phyloP scores from a whole-genome alignment of 371 early-diverging fungal species.

The Rhizopus microsporus region DNA sequence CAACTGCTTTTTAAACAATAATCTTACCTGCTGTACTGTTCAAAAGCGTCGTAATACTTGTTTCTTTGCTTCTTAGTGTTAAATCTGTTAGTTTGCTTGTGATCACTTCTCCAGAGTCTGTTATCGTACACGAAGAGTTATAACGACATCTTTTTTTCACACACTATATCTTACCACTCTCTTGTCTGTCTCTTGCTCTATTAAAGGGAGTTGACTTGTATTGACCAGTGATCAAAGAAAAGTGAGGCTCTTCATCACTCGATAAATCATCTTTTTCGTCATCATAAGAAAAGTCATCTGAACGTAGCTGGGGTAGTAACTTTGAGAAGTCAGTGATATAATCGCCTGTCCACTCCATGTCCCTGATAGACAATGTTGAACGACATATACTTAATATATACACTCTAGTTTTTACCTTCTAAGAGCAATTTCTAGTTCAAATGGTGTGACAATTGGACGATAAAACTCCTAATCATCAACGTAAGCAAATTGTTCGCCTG shows the following conservation, averaged over 20 bases:
- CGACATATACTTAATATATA: background rate
- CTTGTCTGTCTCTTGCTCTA: constrained; percentile 24
- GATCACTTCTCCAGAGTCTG: constrained; percentile 25
- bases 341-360: constrained; percentile 76
- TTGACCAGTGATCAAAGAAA: constrained; percentile 87
- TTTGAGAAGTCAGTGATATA: constrained; percentile 75
- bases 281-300: constrained; percentile 46
- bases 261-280: constrained; percentile 45
- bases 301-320: constrained; percentile 53
- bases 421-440: constrained; percentile 84
- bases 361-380: constrained; percentile 25
- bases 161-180: constrained; percentile 21
- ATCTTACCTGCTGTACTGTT: constrained; percentile 76
- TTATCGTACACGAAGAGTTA: background rate
- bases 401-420: constrained; percentile 41
- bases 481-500: background rate
- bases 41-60: constrained; percentile 64
- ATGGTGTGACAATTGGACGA: constrained; percentile 92
- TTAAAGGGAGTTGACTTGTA: constrained; percentile 60
- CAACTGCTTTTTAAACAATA: background rate
- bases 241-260: constrained; percentile 80
- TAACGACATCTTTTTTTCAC: background rate
- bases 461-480: constrained; percentile 70
- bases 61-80: constrained; percentile 59
- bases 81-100: constrained; percentile 53